Percentiles rank a stretch among this genome's conserved stretches.
These are phyloP conservation scores for Hevea brasiliensis DNA, from an alignment of 345 rosid species.

Conservation along the genomic window DNA sequence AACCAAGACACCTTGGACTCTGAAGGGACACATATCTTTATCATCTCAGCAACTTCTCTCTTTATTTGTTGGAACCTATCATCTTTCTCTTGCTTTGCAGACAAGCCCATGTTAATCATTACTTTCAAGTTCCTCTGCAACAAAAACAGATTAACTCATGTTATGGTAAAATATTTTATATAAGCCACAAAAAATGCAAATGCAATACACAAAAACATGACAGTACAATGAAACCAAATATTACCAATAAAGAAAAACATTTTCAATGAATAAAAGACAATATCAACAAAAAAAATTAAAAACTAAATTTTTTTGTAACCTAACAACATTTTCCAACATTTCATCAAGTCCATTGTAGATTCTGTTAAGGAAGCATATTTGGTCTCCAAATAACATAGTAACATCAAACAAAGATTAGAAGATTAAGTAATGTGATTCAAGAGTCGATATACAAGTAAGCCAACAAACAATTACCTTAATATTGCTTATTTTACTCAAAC, in stretches of 20 bases:
- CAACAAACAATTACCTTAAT: background rate
- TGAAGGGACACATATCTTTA: slow-evolving; percentile 50
- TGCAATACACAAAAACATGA: background rate
- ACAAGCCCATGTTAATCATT: slow-evolving; percentile 65
- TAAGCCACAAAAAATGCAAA: background rate
- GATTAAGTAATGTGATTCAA: too few relatives aligned
- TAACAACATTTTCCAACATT: background rate
- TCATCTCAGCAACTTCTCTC: slow-evolving; percentile 80
- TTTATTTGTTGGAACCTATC: slow-evolving; percentile 72
- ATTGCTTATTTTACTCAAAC: background rate
- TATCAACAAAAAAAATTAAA: too few relatives aligned
- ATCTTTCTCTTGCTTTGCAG: slow-evolving; percentile 83
- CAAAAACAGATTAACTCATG: slow-evolving; percentile 21
- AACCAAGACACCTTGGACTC: slow-evolving; percentile 58
- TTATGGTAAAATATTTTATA: background rate
- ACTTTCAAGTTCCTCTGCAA: slow-evolving; percentile 80
- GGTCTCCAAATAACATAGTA: background rate
- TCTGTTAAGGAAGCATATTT: background rate
- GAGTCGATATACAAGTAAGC: background rate
- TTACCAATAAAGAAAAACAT: too few relatives aligned
- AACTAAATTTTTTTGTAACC: background rate
- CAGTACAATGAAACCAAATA: background rate
- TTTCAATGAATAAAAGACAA: too few relatives aligned
- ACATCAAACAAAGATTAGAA: background rate
- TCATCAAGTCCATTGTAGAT: background rate